A percentile compares a stretch with the other conserved stretches of the same genome.
phyloP scores from a whole-genome alignment of 345 rosid species.

The Alliaria petiolata region DNA sequence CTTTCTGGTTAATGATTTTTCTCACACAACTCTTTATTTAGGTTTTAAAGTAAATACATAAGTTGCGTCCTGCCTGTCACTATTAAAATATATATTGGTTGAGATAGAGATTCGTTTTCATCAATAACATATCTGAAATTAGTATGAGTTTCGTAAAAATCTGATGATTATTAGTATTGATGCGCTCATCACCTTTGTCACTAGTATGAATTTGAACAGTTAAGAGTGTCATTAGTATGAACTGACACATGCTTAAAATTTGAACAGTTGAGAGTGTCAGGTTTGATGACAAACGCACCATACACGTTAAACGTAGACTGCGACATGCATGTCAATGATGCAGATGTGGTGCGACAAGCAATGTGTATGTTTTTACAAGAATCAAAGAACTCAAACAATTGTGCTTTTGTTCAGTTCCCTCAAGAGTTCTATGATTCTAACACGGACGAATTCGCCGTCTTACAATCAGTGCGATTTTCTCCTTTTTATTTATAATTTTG shows the following conservation, averaged over 20 bases:
- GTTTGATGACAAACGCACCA: slow-evolving; percentile 61
- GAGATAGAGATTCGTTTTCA: background rate
- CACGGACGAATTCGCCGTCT: slow-evolving; percentile 23
- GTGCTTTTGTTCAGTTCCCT: slow-evolving; percentile 48
- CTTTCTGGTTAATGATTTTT: slow-evolving; percentile 34
- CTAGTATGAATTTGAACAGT: slow-evolving; percentile 23
- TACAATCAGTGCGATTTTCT: background rate
- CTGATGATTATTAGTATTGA: background rate
- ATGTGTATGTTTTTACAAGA: slow-evolving; percentile 40
- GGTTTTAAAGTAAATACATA: too few species aligned
- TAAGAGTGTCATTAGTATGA: too few species aligned
- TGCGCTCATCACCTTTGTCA: too few species aligned
- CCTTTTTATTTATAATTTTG: too few species aligned
- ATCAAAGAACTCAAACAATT: background rate
- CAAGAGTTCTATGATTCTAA: slow-evolving; percentile 39
- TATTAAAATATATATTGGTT: too few species aligned
- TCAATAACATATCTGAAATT: background rate
- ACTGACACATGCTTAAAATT: background rate
- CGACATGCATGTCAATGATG: slow-evolving; percentile 53
- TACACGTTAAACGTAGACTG: slow-evolving; percentile 66
- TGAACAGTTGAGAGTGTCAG: slow-evolving; percentile 55
- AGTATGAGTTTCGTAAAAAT: too few species aligned
- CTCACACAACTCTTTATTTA: background rate
- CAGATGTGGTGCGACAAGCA: slow-evolving; percentile 40
- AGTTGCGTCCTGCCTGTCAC: too few species aligned